A percentile compares a stretch with the other conserved stretches of the same genome.
phyloP scores from a whole-genome alignment of 495 filamentous ascomycete genomes.

The Halenospora varia region DNA sequence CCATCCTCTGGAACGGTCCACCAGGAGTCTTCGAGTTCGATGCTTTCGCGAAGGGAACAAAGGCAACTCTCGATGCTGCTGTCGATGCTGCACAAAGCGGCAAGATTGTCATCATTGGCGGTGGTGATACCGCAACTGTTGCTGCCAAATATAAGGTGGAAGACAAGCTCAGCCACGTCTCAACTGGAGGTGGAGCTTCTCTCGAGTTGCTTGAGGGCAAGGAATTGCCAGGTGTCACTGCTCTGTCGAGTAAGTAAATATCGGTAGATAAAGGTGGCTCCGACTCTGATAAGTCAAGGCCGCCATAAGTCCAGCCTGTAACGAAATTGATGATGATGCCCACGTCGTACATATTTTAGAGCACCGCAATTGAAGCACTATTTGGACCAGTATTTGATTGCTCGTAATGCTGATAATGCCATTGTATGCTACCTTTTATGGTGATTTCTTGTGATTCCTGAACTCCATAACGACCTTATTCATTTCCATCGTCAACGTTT shows the following conservation, averaged over 20 bases:
- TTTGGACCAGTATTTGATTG: conserved; percentile 6
- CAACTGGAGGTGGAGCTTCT: conserved; percentile 92
- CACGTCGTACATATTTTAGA: conserved; percentile 16
- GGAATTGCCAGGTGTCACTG: conserved; percentile 88
- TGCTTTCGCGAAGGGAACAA: conserved; percentile 85
- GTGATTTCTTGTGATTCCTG: conserved; percentile 13
- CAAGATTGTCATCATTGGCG: conserved; percentile 95
- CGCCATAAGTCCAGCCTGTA: conserved; percentile 22
- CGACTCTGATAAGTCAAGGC: conserved; percentile 31
- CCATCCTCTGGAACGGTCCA: conserved; percentile 98
- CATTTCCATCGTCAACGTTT: conserved; percentile 35
- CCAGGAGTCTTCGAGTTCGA: conserved; percentile 97
- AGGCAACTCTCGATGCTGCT: conserved; percentile 81
- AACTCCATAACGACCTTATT: conserved; percentile 24
- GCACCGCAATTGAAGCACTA: conserved; percentile 16
- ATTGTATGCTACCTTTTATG: conserved; percentile 25
- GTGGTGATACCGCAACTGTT: conserved; percentile 96
- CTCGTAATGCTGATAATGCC: conserved; percentile 18
- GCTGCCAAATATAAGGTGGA: conserved; percentile 96
- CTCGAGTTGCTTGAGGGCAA: conserved; percentile 97
- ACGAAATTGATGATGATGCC: conserved; percentile 20
- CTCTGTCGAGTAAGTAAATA: conserved; percentile 83
- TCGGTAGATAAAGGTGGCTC: conserved; percentile 16
- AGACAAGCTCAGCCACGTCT: conserved; percentile 96
- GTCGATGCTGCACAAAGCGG: conserved; percentile 74